These are phyloP conservation scores for Fusarium tuaranense DNA, from an alignment of 2,329 filamentous ascomycete genomes.

Conservation along the genomic window DNA sequence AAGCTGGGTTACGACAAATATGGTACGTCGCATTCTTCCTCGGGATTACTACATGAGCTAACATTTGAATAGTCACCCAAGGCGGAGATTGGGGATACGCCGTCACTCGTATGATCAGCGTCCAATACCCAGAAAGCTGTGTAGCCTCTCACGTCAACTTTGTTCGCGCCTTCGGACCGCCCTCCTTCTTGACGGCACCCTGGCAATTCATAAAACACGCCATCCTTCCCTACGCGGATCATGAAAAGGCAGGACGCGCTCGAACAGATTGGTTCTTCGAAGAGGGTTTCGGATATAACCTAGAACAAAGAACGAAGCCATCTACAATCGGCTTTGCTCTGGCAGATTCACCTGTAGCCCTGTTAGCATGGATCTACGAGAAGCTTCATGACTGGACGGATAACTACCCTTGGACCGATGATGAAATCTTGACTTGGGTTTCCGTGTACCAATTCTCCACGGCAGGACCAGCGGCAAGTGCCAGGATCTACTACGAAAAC, in stretches of 20 bases:
- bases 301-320: constrained; percentile 70
- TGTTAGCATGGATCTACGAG: constrained; percentile 85
- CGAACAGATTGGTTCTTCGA: constrained; percentile 68
- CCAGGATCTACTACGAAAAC: constrained; percentile 80
- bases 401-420: constrained; percentile 77
- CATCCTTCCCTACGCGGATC: constrained; percentile 60
- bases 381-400: constrained; percentile 85
- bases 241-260: constrained; percentile 56
- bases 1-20: constrained; percentile 66
- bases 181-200: constrained; percentile 64
- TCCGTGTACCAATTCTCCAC: constrained; percentile 78
- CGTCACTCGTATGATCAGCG: constrained; percentile 71
- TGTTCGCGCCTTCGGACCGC: constrained; percentile 64
- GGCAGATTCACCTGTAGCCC: constrained; percentile 75
- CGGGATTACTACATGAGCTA: background rate
- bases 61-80: constrained; percentile 56
- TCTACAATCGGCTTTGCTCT: constrained; percentile 79
- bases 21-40: constrained; percentile 30
- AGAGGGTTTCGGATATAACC: constrained; percentile 58
- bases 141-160: constrained; percentile 59
- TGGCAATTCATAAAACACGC: constrained; percentile 66
- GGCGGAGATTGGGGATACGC: constrained; percentile 79
- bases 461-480: constrained; percentile 75
- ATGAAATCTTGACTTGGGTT: constrained; percentile 82
- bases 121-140: constrained; percentile 70